Evolutionary conservation across 495 filamentous ascomycete genomes (phyloP).

Genomic region (Aspergillus affinis): DNA sequence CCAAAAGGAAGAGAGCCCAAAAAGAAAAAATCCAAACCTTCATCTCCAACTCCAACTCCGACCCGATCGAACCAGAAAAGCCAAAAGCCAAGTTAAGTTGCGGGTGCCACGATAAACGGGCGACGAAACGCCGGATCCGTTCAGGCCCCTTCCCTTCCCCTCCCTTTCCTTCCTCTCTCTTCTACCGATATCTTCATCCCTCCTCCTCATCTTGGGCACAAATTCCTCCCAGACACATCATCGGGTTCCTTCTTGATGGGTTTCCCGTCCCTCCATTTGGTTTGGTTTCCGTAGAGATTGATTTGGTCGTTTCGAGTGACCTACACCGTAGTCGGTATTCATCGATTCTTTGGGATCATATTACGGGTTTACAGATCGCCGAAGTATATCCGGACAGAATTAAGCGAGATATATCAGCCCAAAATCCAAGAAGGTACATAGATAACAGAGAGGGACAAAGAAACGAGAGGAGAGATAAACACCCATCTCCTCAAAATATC

Average conservation of each 20-base stretch:
- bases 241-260: not conserved
- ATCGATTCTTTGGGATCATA: too few relatives aligned
- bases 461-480: constrained; percentile 9
- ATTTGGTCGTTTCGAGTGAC: too few relatives aligned
- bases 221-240: not conserved
- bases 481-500: not conserved
- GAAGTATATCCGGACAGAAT: constrained; percentile 2
- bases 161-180: not conserved
- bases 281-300: too few relatives aligned
- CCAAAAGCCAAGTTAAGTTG: too few relatives aligned
- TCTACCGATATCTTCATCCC: not conserved
- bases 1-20: too few relatives aligned
- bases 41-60: too few relatives aligned
- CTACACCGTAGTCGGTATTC: too few relatives aligned
- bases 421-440: constrained; percentile 7
- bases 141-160: not conserved
- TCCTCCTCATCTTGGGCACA: constrained; percentile 3
- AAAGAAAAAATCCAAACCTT: too few relatives aligned
- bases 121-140: not conserved
- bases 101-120: not conserved
- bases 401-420: too few relatives aligned
- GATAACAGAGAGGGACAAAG: constrained; percentile 10
- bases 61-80: too few relatives aligned
- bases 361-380: too few relatives aligned
- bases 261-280: not conserved